A percentile compares a stretch with the other conserved stretches of the same genome.
Evolutionary conservation across 2,329 filamentous ascomycete species (phyloP).

Genomic region (Cyclaneusma minus): DNA sequence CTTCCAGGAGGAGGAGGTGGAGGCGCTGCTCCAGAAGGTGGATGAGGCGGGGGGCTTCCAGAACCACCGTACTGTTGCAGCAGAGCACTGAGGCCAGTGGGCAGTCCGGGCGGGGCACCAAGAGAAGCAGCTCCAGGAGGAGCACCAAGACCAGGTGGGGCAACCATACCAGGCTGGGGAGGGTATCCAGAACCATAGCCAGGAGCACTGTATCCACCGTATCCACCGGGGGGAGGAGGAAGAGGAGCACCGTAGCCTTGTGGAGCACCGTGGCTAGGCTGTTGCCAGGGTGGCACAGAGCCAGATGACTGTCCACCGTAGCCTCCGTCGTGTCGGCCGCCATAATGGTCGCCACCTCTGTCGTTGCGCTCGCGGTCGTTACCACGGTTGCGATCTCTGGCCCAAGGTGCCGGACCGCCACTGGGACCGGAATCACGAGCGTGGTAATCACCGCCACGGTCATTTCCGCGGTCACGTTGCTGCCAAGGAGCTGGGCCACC

Average conservation of each 20-base stretch:
- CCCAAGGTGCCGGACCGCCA: slow-evolving; percentile 42
- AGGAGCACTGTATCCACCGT: slow-evolving; percentile 30
- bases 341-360: slow-evolving; percentile 30
- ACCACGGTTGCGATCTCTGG: slow-evolving; percentile 36
- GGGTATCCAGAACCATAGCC: slow-evolving; percentile 24
- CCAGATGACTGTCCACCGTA: slow-evolving; percentile 29
- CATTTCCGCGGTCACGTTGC: slow-evolving; percentile 26
- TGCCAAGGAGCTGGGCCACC: slow-evolving; percentile 71
- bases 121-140: slow-evolving; percentile 27
- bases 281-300: slow-evolving; percentile 26
- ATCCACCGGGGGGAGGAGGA: slow-evolving; percentile 31
- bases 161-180: slow-evolving; percentile 27
- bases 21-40: slow-evolving; percentile 41
- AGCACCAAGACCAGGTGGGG: slow-evolving; percentile 34
- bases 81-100: slow-evolving; percentile 44
- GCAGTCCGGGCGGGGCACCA: slow-evolving; percentile 30
- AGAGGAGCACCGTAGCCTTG: slow-evolving; percentile 40
- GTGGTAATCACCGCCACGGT: slow-evolving; percentile 24
- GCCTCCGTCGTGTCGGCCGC: slow-evolving; percentile 27
- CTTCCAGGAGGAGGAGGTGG: slow-evolving; percentile 46
- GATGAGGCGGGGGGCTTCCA: slow-evolving; percentile 32
- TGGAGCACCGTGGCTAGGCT: slow-evolving; percentile 22
- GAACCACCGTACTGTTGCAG: slow-evolving; percentile 48
- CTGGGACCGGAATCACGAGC: slow-evolving; percentile 16
- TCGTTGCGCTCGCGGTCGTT: slow-evolving; percentile 27